Base-by-base conservation (phyloP, 2,329 filamentous ascomycete genomes). In the Botrytis pseudocinerea region DNA sequence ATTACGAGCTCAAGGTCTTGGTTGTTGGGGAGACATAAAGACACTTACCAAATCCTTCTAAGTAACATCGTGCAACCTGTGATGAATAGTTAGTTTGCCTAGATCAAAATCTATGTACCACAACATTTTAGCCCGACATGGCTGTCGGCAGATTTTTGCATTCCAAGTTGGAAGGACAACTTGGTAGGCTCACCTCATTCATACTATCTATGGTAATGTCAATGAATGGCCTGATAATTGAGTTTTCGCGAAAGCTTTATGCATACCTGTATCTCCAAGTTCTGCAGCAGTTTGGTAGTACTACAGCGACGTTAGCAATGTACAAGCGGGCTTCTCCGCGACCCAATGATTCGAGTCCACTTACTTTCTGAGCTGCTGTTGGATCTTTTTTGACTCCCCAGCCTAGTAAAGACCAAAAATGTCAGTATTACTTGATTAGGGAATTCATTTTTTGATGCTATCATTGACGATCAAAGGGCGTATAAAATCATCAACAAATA, bases 261-360 rank as follows among this genome's bases (percentile, higher is more conserved):
- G 76, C 87, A 80, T 83, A 90, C 89, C 89, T 62, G 93, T 93
- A 82, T 99, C 96, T 75, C 96, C 96, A 77, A 99, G 85, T 82
- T 99, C 98, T 74, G 96, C 96, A 42, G 96, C 96, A 16, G 95
- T 98, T 84, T 98, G 95, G 83, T 98, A 99, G 83, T 98, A 99
- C 87, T 97, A 86, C 78, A 87, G 66, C 48, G 69, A 60, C 73
- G 74, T 79, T 68, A 80, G 79, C 76, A 60, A 61, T 73, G 65
- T 69, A 51, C 48, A 64, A 62, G 69, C 69, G 74, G 75, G 76
- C 71, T 78, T 77, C 63, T 75, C 74, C 73, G 70, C 75, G 74
- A 74, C 71, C 77, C 76, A 78, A 78, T 76, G 48, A 71, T 72
- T 73, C 61, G 40, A 59, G 68, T 51, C 74, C 82, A 73, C 86